A percentile compares a stretch with the other conserved stretches of the same genome.
These are phyloP conservation scores for Vaccinium myrtillus DNA, from an alignment of 148 eudicot species.

Conservation along the genomic window DNA sequence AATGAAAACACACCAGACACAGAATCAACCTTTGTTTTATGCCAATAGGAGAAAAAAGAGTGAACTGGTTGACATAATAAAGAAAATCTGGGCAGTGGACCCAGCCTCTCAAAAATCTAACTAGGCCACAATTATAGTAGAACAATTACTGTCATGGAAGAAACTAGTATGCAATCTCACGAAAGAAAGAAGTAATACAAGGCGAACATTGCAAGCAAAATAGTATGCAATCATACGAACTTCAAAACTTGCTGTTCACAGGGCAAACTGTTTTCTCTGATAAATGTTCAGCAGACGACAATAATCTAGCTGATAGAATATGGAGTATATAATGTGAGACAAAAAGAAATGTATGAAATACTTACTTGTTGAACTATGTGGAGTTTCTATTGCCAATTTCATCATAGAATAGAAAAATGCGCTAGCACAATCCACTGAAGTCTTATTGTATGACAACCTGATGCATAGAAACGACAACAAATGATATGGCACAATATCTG, in stretches of 20 bases:
- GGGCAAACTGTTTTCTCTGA: not conserved
- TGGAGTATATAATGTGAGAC: not conserved
- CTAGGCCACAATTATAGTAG: not conserved
- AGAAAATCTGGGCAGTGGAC: not conserved
- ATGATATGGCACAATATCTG: slow-evolving; percentile 1
- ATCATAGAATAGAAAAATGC: slow-evolving; percentile 85
- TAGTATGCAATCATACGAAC: not conserved
- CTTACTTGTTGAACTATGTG: slow-evolving; percentile 67
- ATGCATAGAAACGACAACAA: slow-evolving; percentile 16
- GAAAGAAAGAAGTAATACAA: not conserved
- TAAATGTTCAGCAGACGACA: not conserved
- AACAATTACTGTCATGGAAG: not conserved
- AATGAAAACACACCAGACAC: not conserved
- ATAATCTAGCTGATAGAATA: slow-evolving; percentile 8
- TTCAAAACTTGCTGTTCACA: not conserved
- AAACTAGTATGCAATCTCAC: not conserved
- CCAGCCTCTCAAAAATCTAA: not conserved
- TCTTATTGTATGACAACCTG: slow-evolving; percentile 84
- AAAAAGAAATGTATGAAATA: slow-evolving; percentile 13
- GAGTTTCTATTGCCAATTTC: slow-evolving; percentile 67
- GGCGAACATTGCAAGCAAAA: not conserved
- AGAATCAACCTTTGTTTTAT: not conserved
- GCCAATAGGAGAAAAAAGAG: slow-evolving; percentile 2
- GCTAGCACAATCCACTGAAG: slow-evolving; percentile 77
- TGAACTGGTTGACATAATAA: not conserved